phyloP scores from a whole-genome alignment of 2,329 filamentous ascomycete genomes.

The Trichophyton rubrum region DNA sequence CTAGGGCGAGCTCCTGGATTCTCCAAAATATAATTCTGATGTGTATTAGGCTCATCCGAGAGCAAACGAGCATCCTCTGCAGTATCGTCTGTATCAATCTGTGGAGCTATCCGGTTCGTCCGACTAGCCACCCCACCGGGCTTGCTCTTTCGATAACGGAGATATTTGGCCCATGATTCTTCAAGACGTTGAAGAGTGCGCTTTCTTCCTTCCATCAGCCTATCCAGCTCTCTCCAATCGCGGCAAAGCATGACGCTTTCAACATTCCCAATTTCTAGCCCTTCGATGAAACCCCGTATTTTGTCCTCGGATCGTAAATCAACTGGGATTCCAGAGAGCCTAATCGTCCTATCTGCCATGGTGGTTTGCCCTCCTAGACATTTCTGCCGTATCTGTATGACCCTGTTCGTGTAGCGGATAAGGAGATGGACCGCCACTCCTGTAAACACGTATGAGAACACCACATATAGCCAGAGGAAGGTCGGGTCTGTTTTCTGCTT shows the following conservation, averaged over 20 bases:
- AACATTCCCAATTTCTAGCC: constrained; percentile 76
- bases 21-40: constrained; percentile 41
- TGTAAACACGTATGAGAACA: constrained; percentile 92
- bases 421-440: constrained; percentile 70
- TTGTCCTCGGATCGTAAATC: constrained; percentile 68
- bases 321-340: constrained; percentile 72
- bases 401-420: constrained; percentile 66
- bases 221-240: constrained; percentile 73
- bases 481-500: constrained; percentile 27
- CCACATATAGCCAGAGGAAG: constrained; percentile 83
- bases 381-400: constrained; percentile 75
- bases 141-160: constrained; percentile 46
- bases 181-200: constrained; percentile 60
- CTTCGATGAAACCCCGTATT: constrained; percentile 78
- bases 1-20: constrained; percentile 48
- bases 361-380: constrained; percentile 90
- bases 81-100: constrained; percentile 12
- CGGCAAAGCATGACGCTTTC: constrained; percentile 76
- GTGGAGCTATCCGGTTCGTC: constrained; percentile 18
- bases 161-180: constrained; percentile 65
- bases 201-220: constrained; percentile 55
- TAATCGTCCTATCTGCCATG: constrained; percentile 89
- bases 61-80: constrained; percentile 26
- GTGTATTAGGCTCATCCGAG: constrained; percentile 40
- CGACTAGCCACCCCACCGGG: constrained; percentile 30